Percentiles rank a stretch among this genome's conserved stretches.
Evolutionary conservation across 768 basidiomycete genomes (phyloP).

Genomic region (Boletus vinaceobasis): DNA sequence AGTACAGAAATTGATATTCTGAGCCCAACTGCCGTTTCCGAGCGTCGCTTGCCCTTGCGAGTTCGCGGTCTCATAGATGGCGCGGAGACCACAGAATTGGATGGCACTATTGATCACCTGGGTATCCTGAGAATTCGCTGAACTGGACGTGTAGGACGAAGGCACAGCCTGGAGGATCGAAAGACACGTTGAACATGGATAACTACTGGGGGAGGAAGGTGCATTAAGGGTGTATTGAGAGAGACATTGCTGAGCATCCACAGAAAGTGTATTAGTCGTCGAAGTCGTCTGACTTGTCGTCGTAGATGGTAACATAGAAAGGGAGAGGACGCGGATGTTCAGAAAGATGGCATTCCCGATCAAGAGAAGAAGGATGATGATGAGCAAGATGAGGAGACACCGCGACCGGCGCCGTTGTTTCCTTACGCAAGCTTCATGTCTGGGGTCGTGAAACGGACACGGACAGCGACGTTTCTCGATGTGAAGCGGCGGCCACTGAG

Average conservation of each 20-base stretch:
- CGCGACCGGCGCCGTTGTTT: constrained; percentile 30
- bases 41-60: constrained; percentile 38
- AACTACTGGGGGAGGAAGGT: constrained; percentile 38
- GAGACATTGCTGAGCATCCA: constrained; percentile 42
- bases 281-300: constrained; percentile 20
- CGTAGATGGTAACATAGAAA: constrained; percentile 11
- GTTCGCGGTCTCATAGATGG: constrained; percentile 40
- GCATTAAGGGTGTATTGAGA: constrained; percentile 45
- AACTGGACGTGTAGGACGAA: constrained; percentile 25
- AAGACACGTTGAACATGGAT: constrained; percentile 47
- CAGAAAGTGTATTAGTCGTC: constrained; percentile 32
- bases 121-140: constrained; percentile 32
- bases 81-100: constrained; percentile 48
- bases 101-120: constrained; percentile 35
- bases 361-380: constrained; percentile 41
- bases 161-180: constrained; percentile 39
- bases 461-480: constrained; percentile 34
- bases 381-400: constrained; percentile 32
- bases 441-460: constrained; percentile 23
- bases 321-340: constrained; percentile 33
- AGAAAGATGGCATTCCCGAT: constrained; percentile 40
- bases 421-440: constrained; percentile 19
- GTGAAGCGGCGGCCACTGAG: constrained; percentile 39
- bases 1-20: constrained; percentile 42
- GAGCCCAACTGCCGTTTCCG: constrained; percentile 42